Evolutionary conservation across 805 yeast species (phyloP).

Genomic region (Lachancea lanzarotensis): DNA sequence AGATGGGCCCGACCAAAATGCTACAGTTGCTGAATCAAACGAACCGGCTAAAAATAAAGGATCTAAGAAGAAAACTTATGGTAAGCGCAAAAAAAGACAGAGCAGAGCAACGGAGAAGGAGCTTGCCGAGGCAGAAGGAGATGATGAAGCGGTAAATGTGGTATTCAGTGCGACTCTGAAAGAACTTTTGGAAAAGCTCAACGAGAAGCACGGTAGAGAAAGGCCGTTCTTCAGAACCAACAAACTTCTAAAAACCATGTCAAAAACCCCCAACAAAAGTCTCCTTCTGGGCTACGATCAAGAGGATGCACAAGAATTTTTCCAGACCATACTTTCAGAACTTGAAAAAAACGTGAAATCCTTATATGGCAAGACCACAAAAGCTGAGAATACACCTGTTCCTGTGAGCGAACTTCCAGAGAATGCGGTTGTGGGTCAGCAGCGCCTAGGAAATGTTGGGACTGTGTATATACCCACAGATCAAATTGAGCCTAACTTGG

Average conservation of each 20-base stretch:
- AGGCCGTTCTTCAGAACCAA: constrained; percentile 57
- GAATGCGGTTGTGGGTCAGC: constrained; percentile 36
- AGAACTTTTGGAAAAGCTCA: constrained; percentile 48
- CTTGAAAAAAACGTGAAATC: constrained; percentile 43
- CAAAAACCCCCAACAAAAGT: constrained; percentile 71
- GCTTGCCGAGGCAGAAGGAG: constrained; percentile 10
- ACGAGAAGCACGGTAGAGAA: constrained; percentile 45
- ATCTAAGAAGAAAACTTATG: constrained; percentile 15
- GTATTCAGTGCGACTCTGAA: constrained; percentile 50
- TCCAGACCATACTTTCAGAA: constrained; percentile 67
- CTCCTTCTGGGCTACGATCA: constrained; percentile 81
- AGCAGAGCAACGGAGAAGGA: constrained; percentile 8
- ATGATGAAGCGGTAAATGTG: constrained; percentile 20
- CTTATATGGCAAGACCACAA: constrained; percentile 18
- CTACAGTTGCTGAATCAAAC: constrained; percentile 12
- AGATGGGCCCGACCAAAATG: constrained; percentile 12
- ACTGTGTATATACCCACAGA: constrained; percentile 63
- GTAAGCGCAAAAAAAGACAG: constrained; percentile 16
- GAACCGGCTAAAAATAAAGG: constrained; percentile 13
- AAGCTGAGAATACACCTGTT: constrained; percentile 25
- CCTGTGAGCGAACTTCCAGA: constrained; percentile 27
- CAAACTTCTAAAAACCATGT: constrained; percentile 56
- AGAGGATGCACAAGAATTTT: constrained; percentile 95
- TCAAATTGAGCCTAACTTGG: constrained; percentile 67
- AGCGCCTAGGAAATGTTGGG: constrained; percentile 52